These are phyloP conservation scores for Mycena vitilis DNA, from an alignment of 768 basidiomycete genomes.

Conservation along the genomic window DNA sequence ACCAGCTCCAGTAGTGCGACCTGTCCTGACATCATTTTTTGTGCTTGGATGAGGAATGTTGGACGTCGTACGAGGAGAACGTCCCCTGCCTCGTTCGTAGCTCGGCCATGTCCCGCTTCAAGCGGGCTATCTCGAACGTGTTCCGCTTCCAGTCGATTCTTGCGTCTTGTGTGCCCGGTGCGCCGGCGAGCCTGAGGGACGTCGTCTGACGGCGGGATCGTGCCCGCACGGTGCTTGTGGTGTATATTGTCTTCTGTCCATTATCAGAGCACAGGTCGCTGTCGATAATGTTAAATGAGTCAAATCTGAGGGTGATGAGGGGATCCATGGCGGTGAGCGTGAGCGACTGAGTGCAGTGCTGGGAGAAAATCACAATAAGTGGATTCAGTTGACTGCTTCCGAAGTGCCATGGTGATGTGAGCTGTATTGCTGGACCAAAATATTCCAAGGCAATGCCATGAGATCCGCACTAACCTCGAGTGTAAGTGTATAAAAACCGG, in stretches of 20 bases:
- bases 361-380: too few species aligned
- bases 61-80: constrained; percentile 26
- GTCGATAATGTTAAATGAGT: constrained; percentile 13
- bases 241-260: constrained; percentile 13
- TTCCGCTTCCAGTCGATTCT: constrained; percentile 24
- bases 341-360: too few species aligned
- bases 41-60: neutral
- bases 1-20: constrained; percentile 33
- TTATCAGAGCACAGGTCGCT: constrained; percentile 4
- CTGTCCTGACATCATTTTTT: neutral
- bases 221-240: neutral
- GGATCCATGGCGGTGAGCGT: constrained; percentile 6
- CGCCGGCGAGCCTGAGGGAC: neutral
- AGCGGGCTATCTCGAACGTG: constrained; percentile 21
- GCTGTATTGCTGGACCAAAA: too few species aligned
- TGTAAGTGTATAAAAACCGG: too few species aligned
- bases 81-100: constrained; percentile 13
- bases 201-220: constrained; percentile 15
- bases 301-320: constrained; percentile 22
- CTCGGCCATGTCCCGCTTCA: constrained; percentile 2
- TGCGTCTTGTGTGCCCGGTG: neutral
- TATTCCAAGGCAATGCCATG: too few species aligned
- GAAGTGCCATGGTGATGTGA: too few species aligned
- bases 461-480: too few species aligned
- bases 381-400: too few species aligned